phyloP scores from a whole-genome alignment of 2,329 filamentous ascomycete genomes.

The Botrytis porri region DNA sequence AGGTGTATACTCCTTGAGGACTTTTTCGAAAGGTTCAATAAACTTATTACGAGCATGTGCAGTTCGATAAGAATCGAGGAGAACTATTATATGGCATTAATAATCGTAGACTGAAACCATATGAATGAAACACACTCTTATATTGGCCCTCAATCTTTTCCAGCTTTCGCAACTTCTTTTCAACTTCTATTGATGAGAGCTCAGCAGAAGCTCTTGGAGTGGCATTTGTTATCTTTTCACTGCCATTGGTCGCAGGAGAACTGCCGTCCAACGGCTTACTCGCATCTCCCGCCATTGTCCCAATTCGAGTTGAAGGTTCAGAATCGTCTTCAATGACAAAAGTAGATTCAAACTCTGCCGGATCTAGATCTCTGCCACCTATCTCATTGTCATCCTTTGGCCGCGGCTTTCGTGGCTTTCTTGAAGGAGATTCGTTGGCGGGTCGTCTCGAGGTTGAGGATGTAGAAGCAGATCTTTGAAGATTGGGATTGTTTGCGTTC shows the following conservation, averaged over 20 bases:
- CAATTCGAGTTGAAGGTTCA: slow-evolving; percentile 61
- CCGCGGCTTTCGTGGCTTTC: slow-evolving; percentile 30
- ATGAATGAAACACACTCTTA: slow-evolving; percentile 56
- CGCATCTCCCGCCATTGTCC: slow-evolving; percentile 43
- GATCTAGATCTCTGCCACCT: slow-evolving; percentile 57
- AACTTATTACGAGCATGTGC: slow-evolving; percentile 82
- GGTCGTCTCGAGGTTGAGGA: slow-evolving; percentile 29
- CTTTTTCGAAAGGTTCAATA: slow-evolving; percentile 91
- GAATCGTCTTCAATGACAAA: slow-evolving; percentile 82
- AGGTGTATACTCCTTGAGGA: slow-evolving; percentile 87
- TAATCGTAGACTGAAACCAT: background rate
- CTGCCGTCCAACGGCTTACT: slow-evolving; percentile 24
- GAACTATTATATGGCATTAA: slow-evolving; percentile 52
- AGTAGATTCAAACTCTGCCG: slow-evolving; percentile 80
- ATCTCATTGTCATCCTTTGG: slow-evolving; percentile 34
- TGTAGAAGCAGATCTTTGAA: slow-evolving; percentile 45
- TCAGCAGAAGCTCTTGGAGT: slow-evolving; percentile 25
- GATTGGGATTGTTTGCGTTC: slow-evolving; percentile 42
- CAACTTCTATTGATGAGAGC: slow-evolving; percentile 71
- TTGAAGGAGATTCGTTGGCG: slow-evolving; percentile 33
- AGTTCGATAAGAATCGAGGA: slow-evolving; percentile 86
- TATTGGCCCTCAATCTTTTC: slow-evolving; percentile 88
- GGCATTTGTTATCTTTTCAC: slow-evolving; percentile 30
- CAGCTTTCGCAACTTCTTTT: slow-evolving; percentile 74
- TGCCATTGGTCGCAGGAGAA: slow-evolving; percentile 33